Base-by-base conservation (phyloP, 352 stramenopile species). In the Phytophthora megakarya region DNA sequence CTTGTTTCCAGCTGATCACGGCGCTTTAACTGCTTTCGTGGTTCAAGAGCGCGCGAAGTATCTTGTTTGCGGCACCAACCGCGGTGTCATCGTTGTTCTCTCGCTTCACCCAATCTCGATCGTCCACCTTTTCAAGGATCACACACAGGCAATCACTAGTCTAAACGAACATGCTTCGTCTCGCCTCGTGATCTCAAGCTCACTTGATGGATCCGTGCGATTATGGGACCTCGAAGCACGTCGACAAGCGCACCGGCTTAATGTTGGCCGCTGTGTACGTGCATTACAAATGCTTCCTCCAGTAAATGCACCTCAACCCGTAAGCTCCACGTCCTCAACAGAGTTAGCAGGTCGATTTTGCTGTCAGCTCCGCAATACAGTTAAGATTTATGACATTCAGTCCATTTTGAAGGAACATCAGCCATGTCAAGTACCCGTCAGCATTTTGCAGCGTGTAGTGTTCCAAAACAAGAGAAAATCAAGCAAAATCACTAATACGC, bases 401-500 rank as follows among this genome's bases (percentile, higher is more conserved):
- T 90, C 83, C 13, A 83, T 85, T 10, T 64, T 88, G 7, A 90
- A 89, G 47, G 84, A 92, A 47, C 81, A 90, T 44, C 62, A 86
- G 32, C 54, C 84, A 13, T 81, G 68, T 25, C 78, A 78, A 38
- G 78, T 81, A 0, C 81, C 81, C 2, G 75, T 90, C 23, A 85
- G 70, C 25, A 68, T 89, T 15, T 63, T 92, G 3, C 69, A 84
- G 42, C 80, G 81, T 4, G 67, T 89, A 0, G 19, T 74, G 4
- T 71, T 77, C n/a, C 78, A 72, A 23, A 10, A 50, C 2, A 65
- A 61, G 19, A 15, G 5, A 43, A 53, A 50, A 35, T 8, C 13
- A 21, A 4, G 13, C 18, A 19, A 30, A 4, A 1, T 30, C 1
- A 19, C 21, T 26, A 60, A 13, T 50, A 53, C 13, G 44, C n/a